phyloP scores from a whole-genome alignment of 2,329 filamentous ascomycete genomes.

The Pestalotiopsis sp. region DNA sequence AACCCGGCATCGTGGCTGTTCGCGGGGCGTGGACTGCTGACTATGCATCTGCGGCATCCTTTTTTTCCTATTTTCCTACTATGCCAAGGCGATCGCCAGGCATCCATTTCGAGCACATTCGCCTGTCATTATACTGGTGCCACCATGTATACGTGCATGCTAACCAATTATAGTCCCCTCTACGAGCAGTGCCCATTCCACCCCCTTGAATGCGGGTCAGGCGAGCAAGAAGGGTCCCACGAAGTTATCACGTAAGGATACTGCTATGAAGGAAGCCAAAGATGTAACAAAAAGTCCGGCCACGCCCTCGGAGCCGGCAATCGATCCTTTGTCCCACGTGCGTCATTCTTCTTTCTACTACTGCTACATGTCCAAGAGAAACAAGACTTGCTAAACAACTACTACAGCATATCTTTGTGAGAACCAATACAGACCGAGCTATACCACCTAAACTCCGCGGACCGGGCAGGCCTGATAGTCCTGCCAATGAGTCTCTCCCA shows the following conservation, averaged over 20 bases:
- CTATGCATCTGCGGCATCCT: not conserved
- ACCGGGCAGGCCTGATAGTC: slow-evolving; percentile 55
- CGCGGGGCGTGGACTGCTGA: not conserved
- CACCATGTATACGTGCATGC: not conserved
- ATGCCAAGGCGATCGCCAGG: not conserved
- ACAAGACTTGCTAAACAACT: not conserved
- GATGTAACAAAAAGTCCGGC: slow-evolving; percentile 2
- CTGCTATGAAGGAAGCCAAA: not conserved
- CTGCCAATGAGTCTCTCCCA: slow-evolving; percentile 43
- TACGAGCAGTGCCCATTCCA: slow-evolving; percentile 26
- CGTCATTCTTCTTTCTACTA: slow-evolving; percentile 25
- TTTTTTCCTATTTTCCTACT: not conserved
- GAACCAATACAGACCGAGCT: slow-evolving; percentile 35
- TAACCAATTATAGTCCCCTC: not conserved
- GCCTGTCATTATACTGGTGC: not conserved
- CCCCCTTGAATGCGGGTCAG: slow-evolving; percentile 14
- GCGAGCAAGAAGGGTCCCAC: slow-evolving; percentile 26
- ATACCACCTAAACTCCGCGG: slow-evolving; percentile 52
- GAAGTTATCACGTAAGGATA: slow-evolving; percentile 21
- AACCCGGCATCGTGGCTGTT: not conserved
- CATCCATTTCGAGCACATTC: not conserved
- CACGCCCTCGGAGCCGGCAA: slow-evolving; percentile 40
- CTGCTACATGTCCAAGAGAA: not conserved
- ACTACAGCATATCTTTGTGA: slow-evolving; percentile 48
- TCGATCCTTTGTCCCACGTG: slow-evolving; percentile 72